Base-by-base conservation (phyloP, 1,284 basidiomycete genomes). In the Malassezia caprae region DNA sequence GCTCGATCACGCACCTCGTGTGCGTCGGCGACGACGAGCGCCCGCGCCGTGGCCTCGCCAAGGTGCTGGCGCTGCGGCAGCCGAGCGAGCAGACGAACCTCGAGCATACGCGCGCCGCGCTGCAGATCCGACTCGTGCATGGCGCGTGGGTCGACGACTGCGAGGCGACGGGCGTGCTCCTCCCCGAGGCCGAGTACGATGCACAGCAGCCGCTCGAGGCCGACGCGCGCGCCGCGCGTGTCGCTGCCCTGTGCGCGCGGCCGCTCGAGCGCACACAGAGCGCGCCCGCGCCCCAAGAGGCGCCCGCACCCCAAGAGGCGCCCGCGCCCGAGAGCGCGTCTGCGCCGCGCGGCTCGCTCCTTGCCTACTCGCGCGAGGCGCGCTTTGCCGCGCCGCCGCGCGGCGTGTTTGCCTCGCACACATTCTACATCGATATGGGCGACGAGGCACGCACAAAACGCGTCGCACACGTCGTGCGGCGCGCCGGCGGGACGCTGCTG, bases 131-230 rank as follows among this genome's bases (percentile, higher is more conserved):
- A 46, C 76, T 87, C 2, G 81, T 89, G 1, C 88, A 86, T 83
- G 85, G 86, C 60, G 86, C 87, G 57, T 89, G 86, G 86, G 84
- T 89, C 59, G 85, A 84, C 83, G 87, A 88, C 62, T 87, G 79
- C 30, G 60, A 86, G 8, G 79, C 82, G 43, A 84, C 82, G 61
- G 82, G 82, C 54, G 86, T 84, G 26, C 61, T 63, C 30, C 42
- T 70, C 15, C 57, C 55, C 34, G 65, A 68, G 45, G 53, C 57
- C 23, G 46, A 24, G 35, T 70, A 70, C 48, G 61, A 63, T n/a
- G 62, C 66, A 47, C 58, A 56, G 35, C 49, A 53, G 11, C 48
- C 46, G 23, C 42, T 59, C n/a, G 61, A 58, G 0, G 24, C 17
- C 28, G 35, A 39, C 21, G 44, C 15, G 28, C 44, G 51, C 8